These are phyloP conservation scores for Tulasnella calospora DNA, from an alignment of 768 basidiomycete genomes.

Conservation along the genomic window DNA sequence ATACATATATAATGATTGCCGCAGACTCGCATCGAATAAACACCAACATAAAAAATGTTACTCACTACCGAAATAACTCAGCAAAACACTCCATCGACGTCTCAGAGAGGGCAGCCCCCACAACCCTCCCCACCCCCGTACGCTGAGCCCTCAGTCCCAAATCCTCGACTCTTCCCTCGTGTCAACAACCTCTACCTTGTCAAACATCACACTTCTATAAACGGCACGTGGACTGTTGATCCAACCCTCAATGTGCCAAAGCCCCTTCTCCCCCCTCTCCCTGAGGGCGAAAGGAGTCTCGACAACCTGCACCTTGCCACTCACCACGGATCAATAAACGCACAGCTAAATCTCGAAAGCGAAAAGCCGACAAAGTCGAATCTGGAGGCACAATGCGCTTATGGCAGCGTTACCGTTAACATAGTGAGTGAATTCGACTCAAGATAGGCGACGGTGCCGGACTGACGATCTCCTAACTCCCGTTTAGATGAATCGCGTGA, in stretches of 20 bases:
- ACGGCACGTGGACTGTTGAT: constrained; percentile 20
- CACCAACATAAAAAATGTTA: neutral
- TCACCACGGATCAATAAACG: neutral
- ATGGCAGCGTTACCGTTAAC: neutral
- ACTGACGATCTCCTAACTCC: neutral
- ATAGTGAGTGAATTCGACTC: neutral
- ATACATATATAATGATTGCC: neutral
- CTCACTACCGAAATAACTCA: neutral
- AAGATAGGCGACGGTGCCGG: neutral
- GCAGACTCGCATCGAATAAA: neutral
- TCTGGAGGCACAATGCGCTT: constrained; percentile 1
- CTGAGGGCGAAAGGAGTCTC: constrained; percentile 6
- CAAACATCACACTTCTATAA: neutral
- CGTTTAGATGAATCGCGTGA: neutral
- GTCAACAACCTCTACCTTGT: constrained; percentile 17
- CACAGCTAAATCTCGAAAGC: constrained; percentile 2
- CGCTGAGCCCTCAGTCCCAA: neutral
- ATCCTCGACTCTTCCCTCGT: constrained; percentile 15
- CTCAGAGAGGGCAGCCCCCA: neutral
- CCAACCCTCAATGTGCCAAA: constrained; percentile 10
- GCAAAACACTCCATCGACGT: neutral
- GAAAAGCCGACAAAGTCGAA: constrained; percentile 14
- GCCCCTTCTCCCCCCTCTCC: neutral
- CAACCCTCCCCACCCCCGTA: neutral
- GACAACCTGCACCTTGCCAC: constrained; percentile 10